phyloP scores from a whole-genome alignment of 352 stramenopile species.

The Salisapilia sapeloensis region DNA sequence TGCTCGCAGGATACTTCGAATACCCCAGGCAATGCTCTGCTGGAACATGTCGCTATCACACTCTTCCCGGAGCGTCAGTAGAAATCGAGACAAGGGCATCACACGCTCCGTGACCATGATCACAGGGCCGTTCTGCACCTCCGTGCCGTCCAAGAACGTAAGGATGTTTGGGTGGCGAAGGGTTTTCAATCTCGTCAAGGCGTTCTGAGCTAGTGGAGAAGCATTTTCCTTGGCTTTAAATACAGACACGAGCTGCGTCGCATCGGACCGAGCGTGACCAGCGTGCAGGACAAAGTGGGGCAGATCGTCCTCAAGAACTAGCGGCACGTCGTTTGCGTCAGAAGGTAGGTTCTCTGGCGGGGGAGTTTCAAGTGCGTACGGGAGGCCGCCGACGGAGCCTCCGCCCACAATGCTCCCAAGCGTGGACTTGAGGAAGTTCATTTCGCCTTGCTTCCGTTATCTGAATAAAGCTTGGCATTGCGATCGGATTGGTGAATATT shows the following conservation, averaged over 20 bases:
- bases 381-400: constrained; percentile 48
- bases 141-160: constrained; percentile 64
- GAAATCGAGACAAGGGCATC: constrained; percentile 77
- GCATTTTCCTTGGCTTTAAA: constrained; percentile 85
- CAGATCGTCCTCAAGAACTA: constrained; percentile 18
- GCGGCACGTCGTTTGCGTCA: constrained; percentile 24
- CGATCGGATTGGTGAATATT: too few species aligned
- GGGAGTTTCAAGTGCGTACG: constrained; percentile 38
- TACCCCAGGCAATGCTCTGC: constrained; percentile 85
- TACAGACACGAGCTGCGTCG: constrained; percentile 64
- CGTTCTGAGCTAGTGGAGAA: constrained; percentile 72
- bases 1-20: constrained; percentile 85
- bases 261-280: constrained; percentile 74
- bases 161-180: constrained; percentile 90
- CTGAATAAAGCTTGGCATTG: too few species aligned
- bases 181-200: constrained; percentile 86
- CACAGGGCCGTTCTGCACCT: constrained; percentile 76
- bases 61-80: constrained; percentile 52
- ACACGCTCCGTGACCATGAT: constrained; percentile 92
- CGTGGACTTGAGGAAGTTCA: constrained; percentile 85
- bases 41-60: constrained; percentile 58
- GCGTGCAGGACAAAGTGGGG: constrained; percentile 76
- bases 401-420: constrained; percentile 52
- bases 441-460: too few species aligned
- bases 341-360: constrained; percentile 9